phyloP scores from a whole-genome alignment of 768 basidiomycete genomes.

The Hemileccinum rubropunctum region DNA sequence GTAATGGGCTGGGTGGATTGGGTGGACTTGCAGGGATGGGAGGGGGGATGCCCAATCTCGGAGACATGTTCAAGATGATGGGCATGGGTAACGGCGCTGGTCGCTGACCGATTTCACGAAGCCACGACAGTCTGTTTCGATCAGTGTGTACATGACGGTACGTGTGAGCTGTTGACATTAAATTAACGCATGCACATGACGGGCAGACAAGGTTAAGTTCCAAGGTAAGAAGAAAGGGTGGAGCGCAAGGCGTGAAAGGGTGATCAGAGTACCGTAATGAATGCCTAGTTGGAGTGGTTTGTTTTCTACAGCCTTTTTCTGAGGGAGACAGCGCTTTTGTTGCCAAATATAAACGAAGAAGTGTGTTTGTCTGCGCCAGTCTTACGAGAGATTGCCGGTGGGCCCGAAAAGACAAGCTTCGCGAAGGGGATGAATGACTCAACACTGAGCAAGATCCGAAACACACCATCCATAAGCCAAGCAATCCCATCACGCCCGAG shows the following conservation, averaged over 20 bases:
- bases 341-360: conserved; percentile 76
- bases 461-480: conserved; percentile 73
- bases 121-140: conserved; percentile 10
- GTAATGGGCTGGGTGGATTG: conserved; percentile 46
- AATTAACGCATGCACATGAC: conserved; percentile 16
- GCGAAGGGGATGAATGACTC: conserved; percentile 12
- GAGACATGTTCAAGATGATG: conserved; percentile 88
- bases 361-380: conserved; percentile 84
- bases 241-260: conserved; percentile 7
- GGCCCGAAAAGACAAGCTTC: conserved; percentile 61
- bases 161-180: conserved; percentile 9
- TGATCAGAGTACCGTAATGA: conserved; percentile 18
- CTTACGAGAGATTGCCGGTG: conserved; percentile 57
- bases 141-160: conserved; percentile 16
- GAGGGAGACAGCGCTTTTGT: conserved; percentile 60
- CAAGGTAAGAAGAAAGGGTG: conserved; percentile 5
- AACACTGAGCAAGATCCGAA: conserved; percentile 6
- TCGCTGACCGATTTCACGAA: conserved; percentile 21
- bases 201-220: conserved; percentile 31
- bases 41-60: conserved; percentile 70
- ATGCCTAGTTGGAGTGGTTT: conserved; percentile 30
- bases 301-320: conserved; percentile 59
- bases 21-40: conserved; percentile 53
- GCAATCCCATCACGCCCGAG: conserved; percentile 52
- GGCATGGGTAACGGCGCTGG: conserved; percentile 60